Evolutionary conservation across 768 basidiomycete genomes (phyloP).

Genomic region (Phanerochaete sordida): DNA sequence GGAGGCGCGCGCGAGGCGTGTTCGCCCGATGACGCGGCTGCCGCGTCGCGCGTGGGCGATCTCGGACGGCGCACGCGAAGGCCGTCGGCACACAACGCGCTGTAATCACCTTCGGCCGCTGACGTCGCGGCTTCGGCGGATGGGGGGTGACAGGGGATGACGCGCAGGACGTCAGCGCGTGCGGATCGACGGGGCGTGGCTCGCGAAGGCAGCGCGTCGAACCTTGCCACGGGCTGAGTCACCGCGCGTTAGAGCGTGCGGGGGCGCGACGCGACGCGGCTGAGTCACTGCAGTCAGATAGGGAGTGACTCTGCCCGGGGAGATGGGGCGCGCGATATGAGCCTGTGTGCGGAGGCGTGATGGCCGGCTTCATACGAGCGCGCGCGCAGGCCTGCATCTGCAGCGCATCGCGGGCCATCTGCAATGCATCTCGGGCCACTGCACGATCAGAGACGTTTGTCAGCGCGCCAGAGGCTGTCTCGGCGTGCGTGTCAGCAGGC

Average conservation of each 20-base stretch:
- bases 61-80: too few relatives aligned
- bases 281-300: neutral
- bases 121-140: neutral
- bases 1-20: too few relatives aligned
- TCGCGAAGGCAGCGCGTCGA: too few relatives aligned
- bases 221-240: too few relatives aligned
- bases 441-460: neutral
- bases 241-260: neutral
- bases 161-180: neutral
- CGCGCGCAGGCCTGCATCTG: too few relatives aligned
- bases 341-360: neutral
- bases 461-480: too few relatives aligned
- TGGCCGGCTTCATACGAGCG: neutral
- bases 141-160: neutral
- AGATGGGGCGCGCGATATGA: too few relatives aligned
- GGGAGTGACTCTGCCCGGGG: neutral
- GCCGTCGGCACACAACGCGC: neutral
- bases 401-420: neutral
- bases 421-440: neutral
- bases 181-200: too few relatives aligned
- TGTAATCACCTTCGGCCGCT: neutral
- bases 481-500: too few relatives aligned
- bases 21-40: neutral
- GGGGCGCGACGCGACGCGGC: neutral
- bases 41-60: neutral